These are phyloP conservation scores for Sclerotinia borealis DNA, from an alignment of 2,329 filamentous ascomycete species.

Conservation along the genomic window DNA sequence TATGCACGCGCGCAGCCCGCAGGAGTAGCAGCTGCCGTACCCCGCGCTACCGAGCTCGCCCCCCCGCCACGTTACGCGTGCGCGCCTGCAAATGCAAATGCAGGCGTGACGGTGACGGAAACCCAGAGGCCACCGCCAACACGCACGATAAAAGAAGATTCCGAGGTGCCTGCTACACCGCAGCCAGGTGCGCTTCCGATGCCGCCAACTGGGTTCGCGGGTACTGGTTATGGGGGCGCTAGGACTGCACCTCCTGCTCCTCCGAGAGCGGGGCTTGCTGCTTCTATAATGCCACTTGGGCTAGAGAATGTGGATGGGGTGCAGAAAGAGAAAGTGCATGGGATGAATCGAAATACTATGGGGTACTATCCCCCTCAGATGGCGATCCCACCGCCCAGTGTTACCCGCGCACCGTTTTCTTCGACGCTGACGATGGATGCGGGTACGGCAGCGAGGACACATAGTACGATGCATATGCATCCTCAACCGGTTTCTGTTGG, in stretches of 20 bases:
- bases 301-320: not conserved
- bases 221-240: slow-evolving; percentile 30
- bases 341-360: not conserved
- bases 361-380: slow-evolving; percentile 35
- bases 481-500: slow-evolving; percentile 6
- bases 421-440: slow-evolving; percentile 36
- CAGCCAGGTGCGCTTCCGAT: slow-evolving; percentile 52
- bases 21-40: slow-evolving; percentile 39
- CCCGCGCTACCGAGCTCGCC: not conserved
- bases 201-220: slow-evolving; percentile 31
- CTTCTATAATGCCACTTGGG: not conserved
- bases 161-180: slow-evolving; percentile 44
- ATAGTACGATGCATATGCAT: not conserved
- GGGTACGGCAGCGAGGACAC: not conserved
- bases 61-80: slow-evolving; percentile 28
- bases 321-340: not conserved
- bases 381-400: slow-evolving; percentile 23
- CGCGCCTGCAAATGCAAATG: too few species aligned
- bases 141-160: slow-evolving; percentile 36
- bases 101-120: too few species aligned
- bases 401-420: slow-evolving; percentile 39
- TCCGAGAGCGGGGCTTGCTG: slow-evolving; percentile 40
- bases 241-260: slow-evolving; percentile 36
- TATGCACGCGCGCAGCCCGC: slow-evolving; percentile 43
- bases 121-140: slow-evolving; percentile 32